Conservation (phyloP, 208 protist genomes). For the Leishmania aethiopica region DNA sequence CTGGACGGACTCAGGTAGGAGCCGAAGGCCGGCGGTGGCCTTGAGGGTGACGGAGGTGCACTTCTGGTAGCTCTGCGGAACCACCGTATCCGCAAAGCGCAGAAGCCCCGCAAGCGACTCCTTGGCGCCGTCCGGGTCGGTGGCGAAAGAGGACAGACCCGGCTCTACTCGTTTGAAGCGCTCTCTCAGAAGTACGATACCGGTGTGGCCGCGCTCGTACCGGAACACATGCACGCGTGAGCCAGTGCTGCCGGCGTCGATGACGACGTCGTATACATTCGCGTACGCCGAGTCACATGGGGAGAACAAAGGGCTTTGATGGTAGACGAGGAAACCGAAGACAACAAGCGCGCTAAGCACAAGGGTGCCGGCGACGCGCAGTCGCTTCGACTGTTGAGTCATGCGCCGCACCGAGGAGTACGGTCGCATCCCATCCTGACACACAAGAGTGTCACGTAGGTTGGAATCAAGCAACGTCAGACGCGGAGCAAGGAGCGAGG, state of each 20-base stretch:
- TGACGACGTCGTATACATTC: conserved; percentile 54
- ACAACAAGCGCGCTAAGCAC: conserved; percentile 11
- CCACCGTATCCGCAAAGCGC: conserved; percentile 25
- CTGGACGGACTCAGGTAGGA: conserved; percentile 37
- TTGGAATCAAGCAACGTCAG: not conserved
- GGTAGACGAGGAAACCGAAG: conserved; percentile 9
- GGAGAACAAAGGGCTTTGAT: not conserved
- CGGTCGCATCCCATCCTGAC: conserved; percentile 4
- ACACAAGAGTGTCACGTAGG: not conserved
- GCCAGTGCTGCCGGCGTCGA: conserved; percentile 81
- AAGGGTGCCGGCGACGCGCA: conserved; percentile 6
- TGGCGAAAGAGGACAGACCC: conserved; percentile 49
- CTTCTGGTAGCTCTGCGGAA: conserved; percentile 32
- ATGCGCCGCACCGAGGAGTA: conserved; percentile 7
- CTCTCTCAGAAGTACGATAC: conserved; percentile 43
- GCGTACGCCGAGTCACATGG: conserved; percentile 22
- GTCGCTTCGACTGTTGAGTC: conserved; percentile 8
- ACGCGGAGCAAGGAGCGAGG: not conserved
- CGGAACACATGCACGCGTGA: conserved; percentile 67
- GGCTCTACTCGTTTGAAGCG: conserved; percentile 47
- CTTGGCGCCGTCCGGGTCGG: conserved; percentile 19
- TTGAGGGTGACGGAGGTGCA: conserved; percentile 60
- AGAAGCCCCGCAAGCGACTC: conserved; percentile 39
- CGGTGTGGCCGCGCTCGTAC: conserved; percentile 31
- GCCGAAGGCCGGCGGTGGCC: conserved; percentile 70